Evolutionary conservation across 2,329 filamentous ascomycete species (phyloP), one percentile per base, ranked within the genome.

Genomic region (Botryosphaeria dothidea): DNA sequence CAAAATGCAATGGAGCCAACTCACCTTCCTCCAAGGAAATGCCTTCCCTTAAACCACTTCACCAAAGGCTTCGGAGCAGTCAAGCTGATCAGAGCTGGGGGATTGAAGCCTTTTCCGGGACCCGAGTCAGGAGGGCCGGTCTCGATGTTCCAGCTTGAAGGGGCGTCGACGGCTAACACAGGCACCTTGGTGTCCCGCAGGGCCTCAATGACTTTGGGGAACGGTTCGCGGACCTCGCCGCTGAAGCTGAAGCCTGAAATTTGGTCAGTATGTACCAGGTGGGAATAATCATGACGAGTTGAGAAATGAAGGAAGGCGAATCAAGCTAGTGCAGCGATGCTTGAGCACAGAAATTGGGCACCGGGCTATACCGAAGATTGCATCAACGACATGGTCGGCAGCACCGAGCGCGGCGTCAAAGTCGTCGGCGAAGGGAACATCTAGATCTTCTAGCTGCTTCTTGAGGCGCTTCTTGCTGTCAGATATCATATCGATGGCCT

Each of bases 111-210:
- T 71, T 89, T 90, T 0, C 93, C 94, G 0, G 92, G 84, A 0
- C 92, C 94, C 1, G 88, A 86, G 61, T 83, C 80, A 11, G 93
- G 93, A 8, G 94, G 94, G 0, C 95, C 95, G 11, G 83, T 82
- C 73, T 97, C 92, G 65, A 99, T 96, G 76, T 95, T 88, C 95
- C 95, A 99, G 1, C 92, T 95, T 34, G 92, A 96, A 1, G 95
- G 95, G 6, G 92, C 93, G 79, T 99, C 95, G 23, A 99, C 92
- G 2, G 92, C 91, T 2, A 95, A 89, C 0, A 98, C 90, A 0
- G 93, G 91, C 7, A 95, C 73, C 27, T 84, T 84, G 4, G 91
- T 90, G 46, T 88, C 84, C 70, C 92, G 87, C 41, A 99, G 83
- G 7, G 90, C 88, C 67, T 85, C 82, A 70, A 99, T 96, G 15